Conservation (phyloP, 257 asterid species). For the Vinca minor region DNA sequence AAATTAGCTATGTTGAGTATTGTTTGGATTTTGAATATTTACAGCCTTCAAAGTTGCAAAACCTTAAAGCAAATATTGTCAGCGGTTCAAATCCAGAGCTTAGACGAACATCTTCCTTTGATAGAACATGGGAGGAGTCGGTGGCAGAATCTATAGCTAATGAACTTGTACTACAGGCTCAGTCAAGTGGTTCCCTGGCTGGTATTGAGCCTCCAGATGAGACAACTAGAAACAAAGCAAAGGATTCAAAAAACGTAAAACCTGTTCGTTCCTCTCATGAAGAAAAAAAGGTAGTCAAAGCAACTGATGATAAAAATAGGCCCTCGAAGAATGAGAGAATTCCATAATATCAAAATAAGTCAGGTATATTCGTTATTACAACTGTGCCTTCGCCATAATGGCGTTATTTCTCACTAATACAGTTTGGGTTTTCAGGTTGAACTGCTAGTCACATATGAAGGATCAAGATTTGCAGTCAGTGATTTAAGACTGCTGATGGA, state of each 20-base stretch:
- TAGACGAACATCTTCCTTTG: slow-evolving; percentile 90
- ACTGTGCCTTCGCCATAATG: slow-evolving; percentile 11
- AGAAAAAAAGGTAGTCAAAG: slow-evolving; percentile 70
- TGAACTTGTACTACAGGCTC: slow-evolving; percentile 77
- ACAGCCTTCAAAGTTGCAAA: slow-evolving; percentile 69
- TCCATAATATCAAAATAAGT: slow-evolving; percentile 93
- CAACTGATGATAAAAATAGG: slow-evolving; percentile 75
- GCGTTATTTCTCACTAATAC: slow-evolving; percentile 6
- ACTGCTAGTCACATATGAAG: slow-evolving; percentile 95
- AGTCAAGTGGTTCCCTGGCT: slow-evolving; percentile 39
- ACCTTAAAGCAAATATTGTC: slow-evolving; percentile 48
- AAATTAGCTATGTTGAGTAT: too few species aligned
- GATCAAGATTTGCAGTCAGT: slow-evolving; percentile 95
- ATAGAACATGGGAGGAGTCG: slow-evolving; percentile 94
- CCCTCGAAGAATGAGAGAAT: slow-evolving; percentile 90
- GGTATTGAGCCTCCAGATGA: slow-evolving; percentile 67
- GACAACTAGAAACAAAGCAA: slow-evolving; percentile 40
- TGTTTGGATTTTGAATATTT: neutral
- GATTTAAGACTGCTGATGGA: slow-evolving; percentile 97
- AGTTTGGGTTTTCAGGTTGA: slow-evolving; percentile 57
- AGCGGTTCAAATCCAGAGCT: slow-evolving; percentile 70
- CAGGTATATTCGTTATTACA: slow-evolving; percentile 51
- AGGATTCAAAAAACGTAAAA: slow-evolving; percentile 58
- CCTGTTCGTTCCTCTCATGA: slow-evolving; percentile 89
- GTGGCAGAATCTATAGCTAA: slow-evolving; percentile 96